Percentiles rank a stretch among this genome's conserved stretches.
Conservation (phyloP, 495 filamentous ascomycete genomes). For the Trichoderma gamsii region DNA sequence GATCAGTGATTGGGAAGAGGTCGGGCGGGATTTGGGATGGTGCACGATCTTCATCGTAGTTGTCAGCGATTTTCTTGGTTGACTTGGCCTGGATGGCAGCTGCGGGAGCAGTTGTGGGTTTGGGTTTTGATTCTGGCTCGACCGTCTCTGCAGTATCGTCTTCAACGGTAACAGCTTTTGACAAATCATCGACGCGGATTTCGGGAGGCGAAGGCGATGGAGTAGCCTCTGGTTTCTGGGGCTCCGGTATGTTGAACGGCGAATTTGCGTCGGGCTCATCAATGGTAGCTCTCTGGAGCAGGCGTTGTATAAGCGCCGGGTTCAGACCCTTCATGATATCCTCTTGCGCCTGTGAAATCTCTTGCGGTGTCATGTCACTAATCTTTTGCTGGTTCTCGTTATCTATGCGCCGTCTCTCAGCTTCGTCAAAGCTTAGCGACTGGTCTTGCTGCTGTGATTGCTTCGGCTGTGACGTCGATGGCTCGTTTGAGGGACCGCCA, state of each 20-base stretch:
- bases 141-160: slow-evolving; percentile 14
- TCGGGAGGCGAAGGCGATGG: slow-evolving; percentile 17
- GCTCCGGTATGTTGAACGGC: slow-evolving; percentile 27
- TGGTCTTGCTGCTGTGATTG: not conserved
- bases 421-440: slow-evolving; percentile 29
- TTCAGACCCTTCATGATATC: slow-evolving; percentile 67
- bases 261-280: slow-evolving; percentile 50
- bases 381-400: slow-evolving; percentile 72
- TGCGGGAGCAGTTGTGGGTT: slow-evolving; percentile 16
- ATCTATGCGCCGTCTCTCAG: slow-evolving; percentile 66
- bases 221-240: slow-evolving; percentile 19
- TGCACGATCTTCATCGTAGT: slow-evolving; percentile 24
- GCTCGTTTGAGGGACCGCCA: slow-evolving; percentile 8
- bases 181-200: slow-evolving; percentile 23
- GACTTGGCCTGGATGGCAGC: slow-evolving; percentile 15
- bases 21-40: slow-evolving; percentile 33
- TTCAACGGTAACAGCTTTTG: slow-evolving; percentile 24
- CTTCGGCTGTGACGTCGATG: slow-evolving; percentile 1
- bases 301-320: slow-evolving; percentile 63
- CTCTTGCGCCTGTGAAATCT: slow-evolving; percentile 69
- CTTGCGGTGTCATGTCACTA: slow-evolving; percentile 69
- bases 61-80: slow-evolving; percentile 6
- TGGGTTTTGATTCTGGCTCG: slow-evolving; percentile 24
- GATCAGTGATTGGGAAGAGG: slow-evolving; percentile 56
- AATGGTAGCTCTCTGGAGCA: slow-evolving; percentile 73